These are phyloP conservation scores for Dioscorea alata DNA, from an alignment of 106 monocot genomes.

Conservation along the genomic window DNA sequence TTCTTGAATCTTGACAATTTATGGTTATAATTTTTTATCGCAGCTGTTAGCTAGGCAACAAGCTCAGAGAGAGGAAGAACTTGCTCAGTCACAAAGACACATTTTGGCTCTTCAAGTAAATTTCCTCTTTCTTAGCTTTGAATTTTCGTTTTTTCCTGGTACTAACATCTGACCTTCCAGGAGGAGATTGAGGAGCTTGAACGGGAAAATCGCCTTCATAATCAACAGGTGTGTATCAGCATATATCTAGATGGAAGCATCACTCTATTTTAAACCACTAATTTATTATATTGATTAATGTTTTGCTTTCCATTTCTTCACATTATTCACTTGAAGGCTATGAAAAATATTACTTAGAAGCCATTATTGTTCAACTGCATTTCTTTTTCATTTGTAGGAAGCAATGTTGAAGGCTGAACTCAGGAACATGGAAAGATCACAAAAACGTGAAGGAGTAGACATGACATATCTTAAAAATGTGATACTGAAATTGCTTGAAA, in stretches of 20 bases:
- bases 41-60: slow-evolving; percentile 93
- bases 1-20: no score
- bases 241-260: not conserved
- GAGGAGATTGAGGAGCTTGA: slow-evolving; percentile 99
- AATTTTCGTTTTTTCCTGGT: slow-evolving; percentile 1
- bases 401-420: slow-evolving; percentile 87
- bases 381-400: slow-evolving; percentile 38
- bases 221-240: slow-evolving; percentile 58
- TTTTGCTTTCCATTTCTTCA: not conserved
- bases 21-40: slow-evolving; percentile 19
- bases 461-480: slow-evolving; percentile 99
- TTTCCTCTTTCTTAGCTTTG: not conserved
- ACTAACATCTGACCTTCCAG: slow-evolving; percentile 27
- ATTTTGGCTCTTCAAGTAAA: slow-evolving; percentile 91
- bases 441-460: slow-evolving; percentile 93
- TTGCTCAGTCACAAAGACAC: slow-evolving; percentile 91
- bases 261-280: not conserved
- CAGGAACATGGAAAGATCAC: slow-evolving; percentile 84
- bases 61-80: slow-evolving; percentile 98
- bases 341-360: not conserved
- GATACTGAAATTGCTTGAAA: slow-evolving; percentile 92
- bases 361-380: not conserved
- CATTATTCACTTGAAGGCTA: not conserved
- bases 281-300: not conserved
- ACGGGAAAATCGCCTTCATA: slow-evolving; percentile 84